Conservation (phyloP, 1,284 basidiomycete genomes). For the Apiotrichum brassicae region DNA sequence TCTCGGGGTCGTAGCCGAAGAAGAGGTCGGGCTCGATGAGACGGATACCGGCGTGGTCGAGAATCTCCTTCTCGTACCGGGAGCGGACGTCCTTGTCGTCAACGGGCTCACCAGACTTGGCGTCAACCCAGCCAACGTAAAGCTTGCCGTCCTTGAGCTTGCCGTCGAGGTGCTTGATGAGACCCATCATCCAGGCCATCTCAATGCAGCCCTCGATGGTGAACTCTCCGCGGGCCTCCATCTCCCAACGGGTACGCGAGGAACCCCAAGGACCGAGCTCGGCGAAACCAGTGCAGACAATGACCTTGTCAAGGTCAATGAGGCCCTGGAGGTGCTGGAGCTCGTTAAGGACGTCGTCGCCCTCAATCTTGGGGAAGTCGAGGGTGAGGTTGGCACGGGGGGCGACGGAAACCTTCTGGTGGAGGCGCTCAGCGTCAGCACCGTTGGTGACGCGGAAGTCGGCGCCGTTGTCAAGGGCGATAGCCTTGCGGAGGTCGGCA, state of each 20-base stretch:
- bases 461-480: slow-evolving; percentile 86
- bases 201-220: slow-evolving; percentile 97
- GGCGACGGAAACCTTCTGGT: slow-evolving; percentile 86
- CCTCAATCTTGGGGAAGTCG: slow-evolving; percentile 78
- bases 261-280: slow-evolving; percentile 99
- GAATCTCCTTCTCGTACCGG: slow-evolving; percentile 90
- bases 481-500: slow-evolving; percentile 84
- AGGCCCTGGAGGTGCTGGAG: slow-evolving; percentile 72
- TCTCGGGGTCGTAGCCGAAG: slow-evolving; percentile 94
- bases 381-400: slow-evolving; percentile 97
- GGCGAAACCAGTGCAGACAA: slow-evolving; percentile 92
- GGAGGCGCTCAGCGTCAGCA: slow-evolving; percentile 81
- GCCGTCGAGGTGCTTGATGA: slow-evolving; percentile 97
- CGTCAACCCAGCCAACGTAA: slow-evolving; percentile 97
- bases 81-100: slow-evolving; percentile 95
- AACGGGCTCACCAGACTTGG: slow-evolving; percentile 89
- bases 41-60: slow-evolving; percentile 88
- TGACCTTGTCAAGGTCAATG: slow-evolving; percentile 89
- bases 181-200: slow-evolving; percentile 99
- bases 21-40: slow-evolving; percentile 96
- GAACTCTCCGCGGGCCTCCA: slow-evolving; percentile 89
- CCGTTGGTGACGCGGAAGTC: slow-evolving; percentile 92
- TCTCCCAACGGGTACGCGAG: slow-evolving; percentile 98
- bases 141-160: slow-evolving; percentile 84
- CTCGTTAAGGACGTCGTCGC: slow-evolving; percentile 61